phyloP scores from a whole-genome alignment of 371 early-diverging fungal genomes.

The Apophysomyces variabilis region DNA sequence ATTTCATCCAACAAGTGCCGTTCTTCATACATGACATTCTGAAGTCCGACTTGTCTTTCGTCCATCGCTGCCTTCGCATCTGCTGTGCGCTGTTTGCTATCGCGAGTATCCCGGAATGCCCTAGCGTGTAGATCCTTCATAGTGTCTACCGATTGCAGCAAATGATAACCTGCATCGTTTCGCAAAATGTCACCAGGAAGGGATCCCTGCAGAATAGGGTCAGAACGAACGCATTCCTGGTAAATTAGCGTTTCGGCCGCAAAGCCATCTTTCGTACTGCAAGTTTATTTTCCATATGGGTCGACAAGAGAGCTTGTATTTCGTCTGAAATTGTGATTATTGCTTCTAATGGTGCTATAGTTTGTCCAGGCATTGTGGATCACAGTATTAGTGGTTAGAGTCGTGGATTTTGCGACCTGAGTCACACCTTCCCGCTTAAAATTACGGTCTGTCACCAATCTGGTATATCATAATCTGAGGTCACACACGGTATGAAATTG shows the following conservation, averaged over 20 bases:
- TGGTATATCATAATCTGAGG: no score
- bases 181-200: constrained; percentile 20
- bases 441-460: no score
- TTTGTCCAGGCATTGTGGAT: not conserved
- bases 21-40: constrained; percentile 54
- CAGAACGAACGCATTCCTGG: not conserved
- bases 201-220: constrained; percentile 22
- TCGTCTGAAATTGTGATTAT: not conserved
- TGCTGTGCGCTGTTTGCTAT: constrained; percentile 45
- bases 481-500: no score
- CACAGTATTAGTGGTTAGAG: not conserved
- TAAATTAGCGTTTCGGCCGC: not conserved
- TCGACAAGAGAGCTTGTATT: constrained; percentile 1
- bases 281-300: not conserved
- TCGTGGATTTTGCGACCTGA: no score
- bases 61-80: constrained; percentile 52
- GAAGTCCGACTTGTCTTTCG: constrained; percentile 41
- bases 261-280: not conserved
- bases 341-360: constrained; percentile 2
- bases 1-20: constrained; percentile 53
- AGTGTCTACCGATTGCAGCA: constrained; percentile 23
- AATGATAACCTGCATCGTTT: constrained; percentile 18
- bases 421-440: no score
- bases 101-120: constrained; percentile 26
- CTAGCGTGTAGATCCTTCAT: constrained; percentile 37